Percentiles rank a stretch among this genome's conserved stretches.
Conservation (phyloP, 75 land plant genomes). For the Isoetes taiwanensis region DNA sequence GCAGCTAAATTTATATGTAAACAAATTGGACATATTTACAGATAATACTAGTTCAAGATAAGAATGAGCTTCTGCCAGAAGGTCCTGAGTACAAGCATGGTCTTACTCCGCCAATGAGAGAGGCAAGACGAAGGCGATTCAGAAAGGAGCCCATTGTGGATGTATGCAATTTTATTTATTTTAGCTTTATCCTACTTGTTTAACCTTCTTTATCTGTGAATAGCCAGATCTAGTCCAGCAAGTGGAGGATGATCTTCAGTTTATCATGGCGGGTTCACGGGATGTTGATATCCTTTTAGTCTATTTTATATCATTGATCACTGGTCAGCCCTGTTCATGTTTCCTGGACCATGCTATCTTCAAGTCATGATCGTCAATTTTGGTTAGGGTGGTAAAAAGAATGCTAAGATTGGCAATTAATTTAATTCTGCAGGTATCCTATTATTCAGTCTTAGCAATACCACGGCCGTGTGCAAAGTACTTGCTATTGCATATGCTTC, state of each 20-base stretch:
- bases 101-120: constrained; percentile 83
- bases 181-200: not conserved
- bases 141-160: constrained; percentile 84
- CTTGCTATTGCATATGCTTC: too few relatives aligned
- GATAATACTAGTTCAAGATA: constrained; percentile 88
- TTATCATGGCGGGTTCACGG: constrained; percentile 57
- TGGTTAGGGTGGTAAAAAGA: too few relatives aligned
- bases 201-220: not conserved
- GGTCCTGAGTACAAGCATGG: constrained; percentile 76
- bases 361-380: too few relatives aligned
- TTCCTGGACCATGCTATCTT: not conserved
- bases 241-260: constrained; percentile 66
- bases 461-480: too few relatives aligned
- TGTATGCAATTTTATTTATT: constrained; percentile 29
- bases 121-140: constrained; percentile 80
- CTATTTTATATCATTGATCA: too few relatives aligned
- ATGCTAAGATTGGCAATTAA: too few relatives aligned
- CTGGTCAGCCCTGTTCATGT: too few relatives aligned
- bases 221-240: constrained; percentile 87
- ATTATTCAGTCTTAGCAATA: too few relatives aligned
- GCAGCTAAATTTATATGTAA: too few relatives aligned
- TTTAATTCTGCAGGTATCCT: too few relatives aligned
- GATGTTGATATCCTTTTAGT: constrained; percentile 66
- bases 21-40: too few relatives aligned
- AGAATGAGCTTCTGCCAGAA: constrained; percentile 50